Conservation (phyloP, 129 eudicot species). For the Ambrosia artemisiifolia region DNA sequence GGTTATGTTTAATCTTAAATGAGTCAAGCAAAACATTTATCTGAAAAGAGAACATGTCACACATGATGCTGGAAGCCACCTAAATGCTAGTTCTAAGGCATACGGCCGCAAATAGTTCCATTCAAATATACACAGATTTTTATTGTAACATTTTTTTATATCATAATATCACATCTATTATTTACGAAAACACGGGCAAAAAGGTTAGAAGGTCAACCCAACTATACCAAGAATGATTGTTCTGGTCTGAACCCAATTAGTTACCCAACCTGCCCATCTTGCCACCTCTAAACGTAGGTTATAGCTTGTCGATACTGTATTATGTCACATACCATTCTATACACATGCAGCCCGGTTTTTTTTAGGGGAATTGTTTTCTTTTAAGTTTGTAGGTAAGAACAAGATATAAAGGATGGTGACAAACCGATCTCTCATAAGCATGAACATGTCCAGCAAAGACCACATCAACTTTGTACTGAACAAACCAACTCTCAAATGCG, state of each 20-base stretch:
- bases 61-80: background rate
- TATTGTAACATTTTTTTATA: background rate
- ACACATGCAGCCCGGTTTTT: background rate
- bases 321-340: background rate
- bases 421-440: conserved; percentile 97
- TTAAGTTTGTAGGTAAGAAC: background rate
- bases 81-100: background rate
- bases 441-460: conserved; percentile 43
- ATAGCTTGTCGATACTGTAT: background rate
- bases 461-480: conserved; percentile 70
- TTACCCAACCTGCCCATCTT: background rate
- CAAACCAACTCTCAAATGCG: conserved; percentile 74
- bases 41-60: background rate
- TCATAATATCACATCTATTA: background rate
- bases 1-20: background rate
- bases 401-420: conserved; percentile 26
- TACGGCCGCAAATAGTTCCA: background rate
- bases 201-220: background rate
- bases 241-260: background rate
- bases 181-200: background rate
- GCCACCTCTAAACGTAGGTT: background rate
- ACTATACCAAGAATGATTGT: background rate
- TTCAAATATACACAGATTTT: background rate
- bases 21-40: background rate
- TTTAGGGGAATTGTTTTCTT: background rate